These are phyloP conservation scores for Dalbergia oliveri DNA, from an alignment of 306 rosid species.

Conservation along the genomic window DNA sequence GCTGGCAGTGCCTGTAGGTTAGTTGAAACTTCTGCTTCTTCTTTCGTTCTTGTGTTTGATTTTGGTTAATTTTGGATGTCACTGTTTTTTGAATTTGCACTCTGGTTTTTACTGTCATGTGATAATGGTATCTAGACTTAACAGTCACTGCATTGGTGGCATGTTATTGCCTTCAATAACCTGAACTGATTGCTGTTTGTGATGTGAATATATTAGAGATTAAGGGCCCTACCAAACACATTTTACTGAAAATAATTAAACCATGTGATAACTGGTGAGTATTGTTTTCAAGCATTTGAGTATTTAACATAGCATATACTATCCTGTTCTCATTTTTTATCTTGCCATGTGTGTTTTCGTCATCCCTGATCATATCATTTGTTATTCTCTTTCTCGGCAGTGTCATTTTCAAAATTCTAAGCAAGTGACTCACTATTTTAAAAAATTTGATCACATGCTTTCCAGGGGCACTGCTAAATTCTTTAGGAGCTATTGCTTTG, in stretches of 20 bases:
- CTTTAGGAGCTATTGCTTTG: slow-evolving; percentile 84
- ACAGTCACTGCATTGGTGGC: not conserved
- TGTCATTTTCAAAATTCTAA: not conserved
- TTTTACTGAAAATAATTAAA: not conserved
- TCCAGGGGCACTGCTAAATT: slow-evolving; percentile 80
- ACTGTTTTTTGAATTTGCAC: not conserved
- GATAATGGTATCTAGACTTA: not conserved
- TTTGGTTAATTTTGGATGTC: slow-evolving; percentile 2
- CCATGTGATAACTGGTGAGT: not conserved
- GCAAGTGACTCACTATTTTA: not conserved
- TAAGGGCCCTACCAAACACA: not conserved
- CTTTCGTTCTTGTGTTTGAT: not conserved
- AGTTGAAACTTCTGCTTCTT: slow-evolving; percentile 45
- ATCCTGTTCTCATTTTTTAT: not conserved
- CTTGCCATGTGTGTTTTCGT: not conserved
- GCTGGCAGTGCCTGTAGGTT: slow-evolving; percentile 80
- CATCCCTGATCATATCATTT: not conserved
- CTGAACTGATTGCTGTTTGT: not conserved
- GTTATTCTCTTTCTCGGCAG: not conserved
- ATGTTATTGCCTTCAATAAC: not conserved
- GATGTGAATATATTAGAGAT: not conserved
- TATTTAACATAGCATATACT: not conserved
- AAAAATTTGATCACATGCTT: not conserved
- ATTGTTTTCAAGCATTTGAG: not conserved
- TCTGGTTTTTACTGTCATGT: not conserved